A percentile compares a stretch with the other conserved stretches of the same genome.
Conservation (phyloP, 495 filamentous ascomycete species). For the Aspergillus asperescens region DNA sequence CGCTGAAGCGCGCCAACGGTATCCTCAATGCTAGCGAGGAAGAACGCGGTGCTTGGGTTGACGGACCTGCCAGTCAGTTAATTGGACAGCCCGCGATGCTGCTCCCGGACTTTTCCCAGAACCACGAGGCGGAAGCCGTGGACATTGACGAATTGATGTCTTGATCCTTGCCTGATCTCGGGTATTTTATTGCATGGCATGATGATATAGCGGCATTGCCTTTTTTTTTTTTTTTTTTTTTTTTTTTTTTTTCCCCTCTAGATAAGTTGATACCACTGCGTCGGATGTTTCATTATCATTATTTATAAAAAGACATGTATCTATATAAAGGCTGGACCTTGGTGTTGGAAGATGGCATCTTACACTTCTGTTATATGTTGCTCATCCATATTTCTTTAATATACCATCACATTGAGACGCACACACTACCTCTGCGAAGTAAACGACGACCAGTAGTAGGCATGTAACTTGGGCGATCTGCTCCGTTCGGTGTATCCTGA, state of each 20-base stretch:
- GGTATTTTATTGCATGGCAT: constrained; percentile 11
- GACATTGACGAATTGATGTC: constrained; percentile 41
- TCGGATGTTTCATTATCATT: constrained; percentile 6
- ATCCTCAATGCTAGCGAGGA: constrained; percentile 70
- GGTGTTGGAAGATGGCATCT: constrained; percentile 1
- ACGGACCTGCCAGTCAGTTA: constrained; percentile 30
- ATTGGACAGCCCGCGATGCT: constrained; percentile 38
- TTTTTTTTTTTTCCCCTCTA: no score
- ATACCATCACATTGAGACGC: background rate
- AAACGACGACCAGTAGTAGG: no score
- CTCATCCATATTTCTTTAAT: background rate
- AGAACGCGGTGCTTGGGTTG: constrained; percentile 79
- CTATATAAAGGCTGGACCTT: constrained; percentile 15
- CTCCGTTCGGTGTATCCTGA: background rate
- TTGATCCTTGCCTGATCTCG: constrained; percentile 17
- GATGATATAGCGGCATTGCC: constrained; percentile 21
- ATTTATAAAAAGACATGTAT: constrained; percentile 12
- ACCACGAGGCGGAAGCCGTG: constrained; percentile 29
- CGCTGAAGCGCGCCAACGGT: constrained; percentile 77
- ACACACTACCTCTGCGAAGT: no score
- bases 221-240: no score
- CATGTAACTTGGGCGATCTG: no score
- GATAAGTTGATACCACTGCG: constrained; percentile 23
- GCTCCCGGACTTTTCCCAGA: constrained; percentile 30
- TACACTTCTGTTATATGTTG: background rate